Percentiles rank a stretch among this genome's conserved stretches.
Conservation (phyloP, 176 grass and related monocot species). For the Saccharum officinarum region DNA sequence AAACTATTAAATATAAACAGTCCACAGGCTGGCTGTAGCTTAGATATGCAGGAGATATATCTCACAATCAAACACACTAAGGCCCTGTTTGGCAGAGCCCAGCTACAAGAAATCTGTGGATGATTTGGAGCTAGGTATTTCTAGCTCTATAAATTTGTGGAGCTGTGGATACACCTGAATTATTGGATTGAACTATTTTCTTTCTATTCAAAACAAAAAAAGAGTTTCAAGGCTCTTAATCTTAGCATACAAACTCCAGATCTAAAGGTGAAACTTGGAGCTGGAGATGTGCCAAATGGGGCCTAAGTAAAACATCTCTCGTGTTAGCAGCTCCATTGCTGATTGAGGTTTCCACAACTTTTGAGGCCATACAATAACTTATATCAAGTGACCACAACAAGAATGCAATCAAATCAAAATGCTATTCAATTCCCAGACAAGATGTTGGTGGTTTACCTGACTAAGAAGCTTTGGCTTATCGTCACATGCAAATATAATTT, state of each 20-base stretch:
- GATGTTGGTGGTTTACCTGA: slow-evolving; percentile 51
- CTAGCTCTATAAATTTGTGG: background rate
- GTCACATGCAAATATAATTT: slow-evolving; percentile 80
- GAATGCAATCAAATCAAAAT: slow-evolving; percentile 10
- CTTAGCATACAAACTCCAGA: background rate
- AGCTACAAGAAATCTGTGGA: background rate
- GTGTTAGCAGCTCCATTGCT: background rate
- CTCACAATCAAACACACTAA: background rate
- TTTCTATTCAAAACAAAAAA: background rate
- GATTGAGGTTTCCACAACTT: background rate
- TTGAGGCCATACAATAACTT: background rate
- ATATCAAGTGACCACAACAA: background rate
- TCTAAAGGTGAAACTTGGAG: background rate
- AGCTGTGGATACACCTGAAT: background rate
- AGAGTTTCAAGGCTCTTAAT: background rate
- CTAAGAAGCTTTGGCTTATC: slow-evolving; percentile 84
- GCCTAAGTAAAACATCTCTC: background rate
- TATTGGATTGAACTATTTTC: background rate
- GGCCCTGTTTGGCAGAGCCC: background rate
- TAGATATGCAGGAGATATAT: slow-evolving; percentile 10
- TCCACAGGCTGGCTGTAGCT: background rate
- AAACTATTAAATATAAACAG: slow-evolving; percentile 2
- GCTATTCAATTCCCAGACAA: slow-evolving; percentile 31
- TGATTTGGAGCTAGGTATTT: background rate
- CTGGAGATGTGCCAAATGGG: background rate